Base-by-base conservation (phyloP, 768 basidiomycete genomes). In the Scleroderma bovista region DNA sequence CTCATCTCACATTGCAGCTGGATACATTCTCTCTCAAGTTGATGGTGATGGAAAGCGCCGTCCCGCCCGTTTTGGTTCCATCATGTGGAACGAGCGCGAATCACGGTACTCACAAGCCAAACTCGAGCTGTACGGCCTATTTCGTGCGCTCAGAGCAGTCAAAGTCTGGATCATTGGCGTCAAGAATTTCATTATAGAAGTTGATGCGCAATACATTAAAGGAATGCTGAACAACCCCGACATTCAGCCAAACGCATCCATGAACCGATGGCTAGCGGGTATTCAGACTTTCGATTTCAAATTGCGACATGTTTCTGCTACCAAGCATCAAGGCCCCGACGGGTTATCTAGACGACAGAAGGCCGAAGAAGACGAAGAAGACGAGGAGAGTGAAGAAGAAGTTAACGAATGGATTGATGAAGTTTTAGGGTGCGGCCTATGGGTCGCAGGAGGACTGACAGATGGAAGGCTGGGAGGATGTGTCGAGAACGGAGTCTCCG, bases 141-240 rank as follows among this genome's bases (percentile, higher is more conserved):
- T n/a, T n/a, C n/a, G n/a, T n/a, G n/a, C n/a, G n/a, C n/a, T n/a
- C n/a, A n/a, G n/a, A n/a, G n/a, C n/a, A n/a, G n/a, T n/a, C n/a
- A n/a, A n/a, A n/a, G n/a, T n/a, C n/a, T n/a, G n/a, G n/a, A n/a
- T n/a, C n/a, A n/a, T n/a, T n/a, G n/a, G n/a, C n/a, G n/a, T n/a
- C n/a, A n/a, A n/a, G 5, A 66, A 70, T 13, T 54, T 77, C 0
- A 50, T 64, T 0, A 60, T 74, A 15, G 69, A 73, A 50, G 66
- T 72, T 2, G 69, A 75, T 46, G 69, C 71, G 0, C n/a, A n/a
- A n/a, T n/a, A n/a, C n/a, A n/a, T n/a, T n/a, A n/a, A n/a, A n/a
- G n/a, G n/a, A n/a, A n/a, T n/a, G n/a, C n/a, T n/a, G n/a, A n/a
- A n/a, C n/a, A n/a, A n/a, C n/a, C n/a, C n/a, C n/a, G n/a, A n/a